phyloP scores from a whole-genome alignment of 2,329 filamentous ascomycete species.

The Torrubiella hemipterigena region DNA sequence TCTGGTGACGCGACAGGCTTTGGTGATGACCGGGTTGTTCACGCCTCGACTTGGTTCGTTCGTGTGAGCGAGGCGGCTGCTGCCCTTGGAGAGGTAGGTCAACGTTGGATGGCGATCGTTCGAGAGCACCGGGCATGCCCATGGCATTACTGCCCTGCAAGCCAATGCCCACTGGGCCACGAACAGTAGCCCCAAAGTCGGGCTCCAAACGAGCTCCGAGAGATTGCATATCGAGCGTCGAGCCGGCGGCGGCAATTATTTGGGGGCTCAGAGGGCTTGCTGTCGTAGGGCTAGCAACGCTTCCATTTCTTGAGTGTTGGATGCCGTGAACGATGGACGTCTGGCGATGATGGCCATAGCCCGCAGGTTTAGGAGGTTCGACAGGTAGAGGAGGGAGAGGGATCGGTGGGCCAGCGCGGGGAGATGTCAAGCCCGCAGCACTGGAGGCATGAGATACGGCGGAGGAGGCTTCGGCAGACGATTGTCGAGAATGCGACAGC shows the following conservation, averaged over 20 bases:
- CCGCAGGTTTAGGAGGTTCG: constrained; percentile 37
- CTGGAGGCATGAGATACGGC: no score
- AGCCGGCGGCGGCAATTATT: constrained; percentile 61
- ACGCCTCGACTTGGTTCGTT: constrained; percentile 56
- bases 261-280: constrained; percentile 82
- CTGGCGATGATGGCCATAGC: constrained; percentile 84
- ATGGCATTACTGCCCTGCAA: no score
- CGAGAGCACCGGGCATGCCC: constrained; percentile 15
- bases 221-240: constrained; percentile 38
- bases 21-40: constrained; percentile 67
- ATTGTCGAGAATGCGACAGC: constrained; percentile 5
- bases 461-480: constrained; percentile 5
- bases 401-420: constrained; percentile 4
- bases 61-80: no score
- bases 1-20: constrained; percentile 60
- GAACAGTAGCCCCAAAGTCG: constrained; percentile 37
- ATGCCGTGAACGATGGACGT: constrained; percentile 96
- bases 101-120: constrained; percentile 37
- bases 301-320: constrained; percentile 85
- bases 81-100: no score
- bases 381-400: constrained; percentile 27
- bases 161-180: constrained; percentile 17
- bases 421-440: constrained; percentile 3
- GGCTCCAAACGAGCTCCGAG: constrained; percentile 31
- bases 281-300: constrained; percentile 64